Evolutionary conservation across 805 yeast species (phyloP), one percentile per base, ranked within the genome.

Genomic region (Candida sakaeoensis): DNA sequence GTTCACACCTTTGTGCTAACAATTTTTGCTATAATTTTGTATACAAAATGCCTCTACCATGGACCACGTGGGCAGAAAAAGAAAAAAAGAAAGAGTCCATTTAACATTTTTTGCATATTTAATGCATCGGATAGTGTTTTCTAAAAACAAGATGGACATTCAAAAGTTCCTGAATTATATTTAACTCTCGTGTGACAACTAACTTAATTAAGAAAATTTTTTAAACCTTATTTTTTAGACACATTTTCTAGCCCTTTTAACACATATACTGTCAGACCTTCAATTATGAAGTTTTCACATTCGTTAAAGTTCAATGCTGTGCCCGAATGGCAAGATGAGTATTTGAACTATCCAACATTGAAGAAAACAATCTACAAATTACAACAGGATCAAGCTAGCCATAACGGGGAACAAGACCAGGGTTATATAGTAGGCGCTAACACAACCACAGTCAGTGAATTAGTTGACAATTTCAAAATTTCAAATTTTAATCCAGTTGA

Each of bases 291-390:
- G 59, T 73, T 73, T 47, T 63, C 73, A 22, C 76, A 72, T 43
- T 71, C 77, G 23, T 55, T 73, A 38, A 71, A 71, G 52, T 69
- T 72, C 47, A 72, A 72, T 47, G 70, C 74, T n/a, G 79, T 73
- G 25, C 79, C 79, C 4, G 79, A 73, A 51, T 73, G 77, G 77
- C 63, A 61, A 45, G 77, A 72, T 39, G 48, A 58, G 33, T 73
- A 73, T 44, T 50, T 73, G 44, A 62, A 68, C 41, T 72, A 73
- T 46, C 63, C 72, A 6, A 68, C 70, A 8, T 58, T 81, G 47
- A 81, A 81, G 52, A 77, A 79, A 50, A 52, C 68, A 22, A 73
- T 80, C 25, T 80, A 81, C 52, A 61, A 68, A 45, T 63, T 81
- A 26, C 83, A 79, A 42, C 63, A 63, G 41, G 58, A 57, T 25